These are phyloP conservation scores for Nicotiana rustica DNA, from an alignment of 305 asterid species.

Conservation along the genomic window DNA sequence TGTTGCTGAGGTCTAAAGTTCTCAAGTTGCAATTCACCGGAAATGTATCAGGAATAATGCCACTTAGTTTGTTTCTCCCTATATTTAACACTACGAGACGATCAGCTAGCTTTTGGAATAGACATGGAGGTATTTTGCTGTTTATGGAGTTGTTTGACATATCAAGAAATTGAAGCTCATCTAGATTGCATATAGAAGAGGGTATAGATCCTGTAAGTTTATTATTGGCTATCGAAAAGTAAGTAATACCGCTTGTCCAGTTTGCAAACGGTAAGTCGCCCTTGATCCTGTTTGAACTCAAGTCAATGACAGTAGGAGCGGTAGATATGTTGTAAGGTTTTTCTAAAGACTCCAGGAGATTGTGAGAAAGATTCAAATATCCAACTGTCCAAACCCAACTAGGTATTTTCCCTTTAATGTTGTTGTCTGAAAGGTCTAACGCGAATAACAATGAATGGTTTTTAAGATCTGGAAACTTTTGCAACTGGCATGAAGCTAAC, in stretches of 20 bases:
- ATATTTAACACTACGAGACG: constrained; percentile 39
- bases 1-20: constrained; percentile 60
- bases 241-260: constrained; percentile 41
- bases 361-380: constrained; percentile 55
- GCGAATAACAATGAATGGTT: constrained; percentile 48
- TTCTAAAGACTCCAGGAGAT: constrained; percentile 56
- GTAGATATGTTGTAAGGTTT: constrained; percentile 34
- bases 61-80: constrained; percentile 47
- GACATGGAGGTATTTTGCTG: constrained; percentile 44
- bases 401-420: constrained; percentile 48
- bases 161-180: constrained; percentile 59
- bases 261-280: constrained; percentile 67
- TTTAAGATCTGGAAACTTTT: constrained; percentile 45
- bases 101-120: not conserved
- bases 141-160: constrained; percentile 49
- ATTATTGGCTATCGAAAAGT: constrained; percentile 61
- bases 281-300: constrained; percentile 54
- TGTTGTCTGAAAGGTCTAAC: constrained; percentile 66
- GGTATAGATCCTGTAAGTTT: constrained; percentile 58
- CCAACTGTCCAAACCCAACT: constrained; percentile 49
- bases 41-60: constrained; percentile 57
- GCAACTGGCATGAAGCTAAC: constrained; percentile 66
- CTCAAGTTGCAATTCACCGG: constrained; percentile 42
- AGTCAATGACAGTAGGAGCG: constrained; percentile 48
- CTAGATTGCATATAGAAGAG: constrained; percentile 53